Percentiles rank a stretch among this genome's conserved stretches.
Evolutionary conservation across 495 filamentous ascomycete species (phyloP).

Genomic region (Annulohypoxylon stygium): DNA sequence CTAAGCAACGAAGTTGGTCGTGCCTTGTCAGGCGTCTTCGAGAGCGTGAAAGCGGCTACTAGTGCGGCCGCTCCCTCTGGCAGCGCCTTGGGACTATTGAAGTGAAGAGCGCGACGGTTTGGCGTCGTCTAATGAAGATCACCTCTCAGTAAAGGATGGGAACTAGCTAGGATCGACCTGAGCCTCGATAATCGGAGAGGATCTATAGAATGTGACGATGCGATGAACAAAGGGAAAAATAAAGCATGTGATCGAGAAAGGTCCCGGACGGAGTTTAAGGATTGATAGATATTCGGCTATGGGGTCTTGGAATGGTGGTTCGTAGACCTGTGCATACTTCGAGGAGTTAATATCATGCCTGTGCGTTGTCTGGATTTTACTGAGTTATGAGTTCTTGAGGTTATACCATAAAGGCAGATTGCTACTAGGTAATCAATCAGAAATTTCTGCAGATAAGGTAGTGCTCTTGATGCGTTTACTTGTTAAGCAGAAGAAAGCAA

Average conservation of each 20-base stretch:
- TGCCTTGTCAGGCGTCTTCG: constrained; percentile 49
- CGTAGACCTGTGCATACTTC: constrained; percentile 38
- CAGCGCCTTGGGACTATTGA: constrained; percentile 36
- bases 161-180: constrained; percentile 3
- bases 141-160: neutral
- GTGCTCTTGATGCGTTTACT: too few relatives aligned
- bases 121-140: neutral
- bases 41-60: constrained; percentile 49
- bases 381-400: neutral
- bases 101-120: constrained; percentile 20
- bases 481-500: too few relatives aligned
- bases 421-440: too few relatives aligned
- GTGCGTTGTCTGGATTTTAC: neutral
- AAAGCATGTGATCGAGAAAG: constrained; percentile 34
- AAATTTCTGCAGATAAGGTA: too few relatives aligned
- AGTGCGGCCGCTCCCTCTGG: constrained; percentile 51
- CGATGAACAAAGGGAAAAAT: constrained; percentile 13
- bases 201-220: constrained; percentile 19
- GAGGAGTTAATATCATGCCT: constrained; percentile 25
- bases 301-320: constrained; percentile 30
- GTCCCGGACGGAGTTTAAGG: constrained; percentile 35
- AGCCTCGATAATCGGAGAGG: constrained; percentile 5
- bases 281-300: constrained; percentile 33
- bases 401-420: too few relatives aligned
- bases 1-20: constrained; percentile 46